These are phyloP conservation scores for Meira nashicola DNA, from an alignment of 1,284 basidiomycete species.

Conservation along the genomic window DNA sequence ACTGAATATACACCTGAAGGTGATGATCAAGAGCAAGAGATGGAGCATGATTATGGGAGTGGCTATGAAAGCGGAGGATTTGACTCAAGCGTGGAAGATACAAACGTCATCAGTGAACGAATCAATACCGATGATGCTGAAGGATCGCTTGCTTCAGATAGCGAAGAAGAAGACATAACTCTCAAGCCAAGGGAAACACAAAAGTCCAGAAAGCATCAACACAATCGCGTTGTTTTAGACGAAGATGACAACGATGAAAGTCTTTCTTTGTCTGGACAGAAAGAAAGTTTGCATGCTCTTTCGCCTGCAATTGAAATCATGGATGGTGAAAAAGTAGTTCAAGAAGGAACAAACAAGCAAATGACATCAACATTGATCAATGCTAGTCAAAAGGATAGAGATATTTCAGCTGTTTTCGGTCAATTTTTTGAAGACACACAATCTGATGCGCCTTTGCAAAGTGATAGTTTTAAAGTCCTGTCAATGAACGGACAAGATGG, in stretches of 20 bases:
- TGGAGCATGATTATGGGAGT: conserved; percentile 11
- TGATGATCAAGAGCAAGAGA: conserved; percentile 10
- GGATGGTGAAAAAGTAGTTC: too few species aligned
- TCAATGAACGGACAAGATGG: conserved; percentile 23
- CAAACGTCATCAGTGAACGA: background rate
- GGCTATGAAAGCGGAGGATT: conserved; percentile 10
- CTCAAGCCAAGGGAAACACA: conserved; percentile 25
- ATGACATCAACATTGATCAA: background rate
- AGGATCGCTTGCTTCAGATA: background rate
- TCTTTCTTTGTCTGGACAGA: background rate
- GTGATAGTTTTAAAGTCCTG: conserved; percentile 40
- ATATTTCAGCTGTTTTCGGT: conserved; percentile 22
- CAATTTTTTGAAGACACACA: conserved; percentile 48
- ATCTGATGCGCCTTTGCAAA: conserved; percentile 23
- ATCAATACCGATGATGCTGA: background rate
- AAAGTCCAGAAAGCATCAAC: conserved; percentile 15
- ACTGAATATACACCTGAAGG: conserved; percentile 12
- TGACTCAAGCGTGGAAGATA: conserved; percentile 15
- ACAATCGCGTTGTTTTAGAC: background rate
- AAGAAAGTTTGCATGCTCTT: too few species aligned
- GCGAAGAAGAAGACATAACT: conserved; percentile 12
- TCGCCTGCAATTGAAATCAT: too few species aligned
- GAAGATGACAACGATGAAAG: background rate
- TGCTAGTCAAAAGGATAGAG: background rate
- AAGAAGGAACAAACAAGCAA: too few species aligned